Evolutionary conservation across 768 basidiomycete species (phyloP).

Genomic region (Gautieria morchelliformis): DNA sequence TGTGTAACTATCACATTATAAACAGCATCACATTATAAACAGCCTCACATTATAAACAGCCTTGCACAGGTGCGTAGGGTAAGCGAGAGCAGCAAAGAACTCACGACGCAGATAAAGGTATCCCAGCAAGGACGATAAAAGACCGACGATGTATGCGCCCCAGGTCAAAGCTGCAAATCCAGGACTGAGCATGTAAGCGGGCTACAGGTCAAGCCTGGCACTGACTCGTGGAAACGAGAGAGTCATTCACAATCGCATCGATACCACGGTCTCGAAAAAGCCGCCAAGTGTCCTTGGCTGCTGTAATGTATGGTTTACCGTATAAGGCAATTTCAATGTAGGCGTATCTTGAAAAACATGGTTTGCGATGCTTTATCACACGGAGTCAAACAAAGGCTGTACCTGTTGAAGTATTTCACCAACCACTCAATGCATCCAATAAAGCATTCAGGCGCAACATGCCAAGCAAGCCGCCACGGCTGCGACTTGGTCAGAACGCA

Average conservation of each 20-base stretch:
- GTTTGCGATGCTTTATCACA: not conserved
- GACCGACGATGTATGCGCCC: conserved; percentile 73
- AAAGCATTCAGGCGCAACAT: conserved; percentile 71
- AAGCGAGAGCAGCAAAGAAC: conserved; percentile 16
- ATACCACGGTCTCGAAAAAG: conserved; percentile 70
- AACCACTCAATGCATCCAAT: conserved; percentile 59
- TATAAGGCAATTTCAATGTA: conserved; percentile 84
- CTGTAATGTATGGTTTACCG: conserved; percentile 72
- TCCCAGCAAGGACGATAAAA: conserved; percentile 63
- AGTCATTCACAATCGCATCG: conserved; percentile 77
- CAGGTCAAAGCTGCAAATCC: conserved; percentile 49
- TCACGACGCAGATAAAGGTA: conserved; percentile 68
- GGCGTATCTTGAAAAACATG: conserved; percentile 41
- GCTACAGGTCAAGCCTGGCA: not conserved
- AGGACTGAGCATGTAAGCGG: conserved; percentile 8
- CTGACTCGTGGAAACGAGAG: conserved; percentile 69
- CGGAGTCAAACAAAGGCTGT: not conserved
- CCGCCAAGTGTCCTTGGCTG: conserved; percentile 79
- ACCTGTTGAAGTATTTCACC: conserved; percentile 77
- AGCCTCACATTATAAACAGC: not conserved
- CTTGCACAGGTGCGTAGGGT: conserved; percentile 1
- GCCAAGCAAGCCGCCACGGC: conserved; percentile 67
- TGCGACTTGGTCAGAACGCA: conserved; percentile 17
- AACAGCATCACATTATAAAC: too few relatives aligned
- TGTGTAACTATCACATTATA: conserved; percentile 41